A percentile compares a stretch with the other conserved stretches of the same genome.
These are phyloP conservation scores for Bisporella sp. DNA, from an alignment of 2,329 filamentous ascomycete species.

Conservation along the genomic window DNA sequence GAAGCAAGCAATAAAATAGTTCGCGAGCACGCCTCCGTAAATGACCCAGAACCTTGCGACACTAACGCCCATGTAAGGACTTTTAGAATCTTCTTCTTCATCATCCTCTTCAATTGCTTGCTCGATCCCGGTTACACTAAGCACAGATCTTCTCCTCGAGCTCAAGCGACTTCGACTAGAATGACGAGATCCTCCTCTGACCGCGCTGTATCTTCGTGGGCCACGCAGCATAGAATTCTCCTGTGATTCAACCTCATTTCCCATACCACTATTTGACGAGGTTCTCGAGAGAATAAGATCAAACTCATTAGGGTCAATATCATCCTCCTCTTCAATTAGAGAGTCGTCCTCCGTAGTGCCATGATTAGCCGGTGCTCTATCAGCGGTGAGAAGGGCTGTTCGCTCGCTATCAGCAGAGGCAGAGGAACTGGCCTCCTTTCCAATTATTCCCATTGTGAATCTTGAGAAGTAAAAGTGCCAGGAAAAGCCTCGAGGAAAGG, in stretches of 20 bases:
- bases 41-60: conserved; percentile 52
- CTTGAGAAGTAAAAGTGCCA: too few species aligned
- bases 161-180: conserved; percentile 4
- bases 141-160: conserved; percentile 14
- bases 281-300: conserved; percentile 22
- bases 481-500: too few species aligned
- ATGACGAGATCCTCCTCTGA: conserved; percentile 13
- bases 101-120: conserved; percentile 10
- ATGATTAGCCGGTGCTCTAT: conserved; percentile 3
- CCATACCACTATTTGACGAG: conserved; percentile 20
- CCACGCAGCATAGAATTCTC: conserved; percentile 25
- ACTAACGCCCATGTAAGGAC: conserved; percentile 34
- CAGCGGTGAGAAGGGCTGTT: conserved; percentile 10
- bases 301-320: conserved; percentile 25
- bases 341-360: conserved; percentile 6
- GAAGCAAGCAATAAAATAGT: conserved; percentile 56
- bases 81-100: conserved; percentile 12
- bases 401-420: conserved; percentile 4
- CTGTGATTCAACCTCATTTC: conserved; percentile 23
- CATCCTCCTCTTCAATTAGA: conserved; percentile 31
- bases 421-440: neutral
- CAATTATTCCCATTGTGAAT: neutral
- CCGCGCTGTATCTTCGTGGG: conserved; percentile 17
- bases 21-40: conserved; percentile 50
- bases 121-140: conserved; percentile 13